Conservation (phyloP, 179 eudicot species). For the Spergularia azorica region DNA sequence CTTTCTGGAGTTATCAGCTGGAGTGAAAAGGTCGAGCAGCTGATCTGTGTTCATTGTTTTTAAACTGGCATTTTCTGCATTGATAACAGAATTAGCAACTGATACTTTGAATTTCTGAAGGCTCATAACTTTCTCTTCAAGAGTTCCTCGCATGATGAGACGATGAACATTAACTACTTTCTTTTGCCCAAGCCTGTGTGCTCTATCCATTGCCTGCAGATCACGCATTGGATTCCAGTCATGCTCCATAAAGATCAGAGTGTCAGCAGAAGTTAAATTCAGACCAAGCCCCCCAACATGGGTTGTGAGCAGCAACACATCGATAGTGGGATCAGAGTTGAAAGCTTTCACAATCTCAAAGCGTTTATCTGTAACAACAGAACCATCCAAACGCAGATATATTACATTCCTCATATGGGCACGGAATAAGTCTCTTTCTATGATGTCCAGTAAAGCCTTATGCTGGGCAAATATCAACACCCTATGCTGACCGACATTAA, state of each 20-base stretch:
- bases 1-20: constrained; percentile 75
- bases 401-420: constrained; percentile 89
- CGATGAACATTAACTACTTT: constrained; percentile 98
- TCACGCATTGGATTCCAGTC: constrained; percentile 99
- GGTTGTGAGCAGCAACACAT: constrained; percentile 88
- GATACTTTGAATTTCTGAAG: constrained; percentile 96
- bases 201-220: constrained; percentile 99
- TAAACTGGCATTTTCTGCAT: constrained; percentile 94
- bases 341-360: constrained; percentile 96
- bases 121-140: constrained; percentile 99
- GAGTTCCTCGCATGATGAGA: constrained; percentile 97
- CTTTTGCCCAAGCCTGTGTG: constrained; percentile 96
- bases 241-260: constrained; percentile 98
- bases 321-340: constrained; percentile 98
- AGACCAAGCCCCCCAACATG: constrained; percentile 99
- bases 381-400: constrained; percentile 94
- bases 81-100: constrained; percentile 94
- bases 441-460: constrained; percentile 91
- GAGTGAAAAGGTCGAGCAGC: constrained; percentile 90
- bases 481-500: constrained; percentile 89
- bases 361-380: constrained; percentile 87
- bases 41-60: constrained; percentile 99
- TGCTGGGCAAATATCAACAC: constrained; percentile 98
- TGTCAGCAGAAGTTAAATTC: constrained; percentile 97
- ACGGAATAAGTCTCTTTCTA: constrained; percentile 87